Percentiles rank a stretch among this genome's conserved stretches.
These are phyloP conservation scores for Euphorbia schlechtendalii DNA, from an alignment of 441 rosid genomes.

Conservation along the genomic window DNA sequence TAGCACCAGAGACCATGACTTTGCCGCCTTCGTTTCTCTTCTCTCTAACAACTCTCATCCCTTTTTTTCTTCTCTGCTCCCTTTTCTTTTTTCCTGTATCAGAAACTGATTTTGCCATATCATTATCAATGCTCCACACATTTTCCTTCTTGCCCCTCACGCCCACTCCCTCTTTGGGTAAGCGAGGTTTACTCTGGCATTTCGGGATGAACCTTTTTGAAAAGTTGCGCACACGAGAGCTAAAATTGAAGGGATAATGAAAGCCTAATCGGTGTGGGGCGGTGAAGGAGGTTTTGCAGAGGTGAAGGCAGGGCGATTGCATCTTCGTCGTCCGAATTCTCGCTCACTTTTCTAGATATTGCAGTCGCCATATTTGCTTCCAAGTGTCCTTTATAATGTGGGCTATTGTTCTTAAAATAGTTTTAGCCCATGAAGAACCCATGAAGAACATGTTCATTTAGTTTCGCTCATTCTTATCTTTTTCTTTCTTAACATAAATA, in stretches of 20 bases:
- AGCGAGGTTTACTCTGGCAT: slow-evolving; percentile 23
- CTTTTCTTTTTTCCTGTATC: slow-evolving; percentile 27
- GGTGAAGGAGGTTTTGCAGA: slow-evolving; percentile 28
- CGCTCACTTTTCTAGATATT: too few species aligned
- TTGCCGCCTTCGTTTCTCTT: slow-evolving; percentile 29
- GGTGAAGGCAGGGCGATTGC: slow-evolving; percentile 36
- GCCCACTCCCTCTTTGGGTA: slow-evolving; percentile 24
- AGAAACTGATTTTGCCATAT: slow-evolving; percentile 29
- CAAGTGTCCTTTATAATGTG: too few species aligned
- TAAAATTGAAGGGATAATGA: slow-evolving; percentile 16
- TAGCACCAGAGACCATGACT: slow-evolving; percentile 53
- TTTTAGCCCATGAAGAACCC: too few species aligned
- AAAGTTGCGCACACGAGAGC: slow-evolving; percentile 6
- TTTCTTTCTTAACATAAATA: too few species aligned
- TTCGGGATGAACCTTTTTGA: slow-evolving; percentile 1
- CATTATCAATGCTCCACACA: slow-evolving; percentile 76
- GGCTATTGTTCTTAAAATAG: too few species aligned
- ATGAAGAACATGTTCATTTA: too few species aligned
- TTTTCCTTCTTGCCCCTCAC: slow-evolving; percentile 59
- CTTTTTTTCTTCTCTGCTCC: slow-evolving; percentile 37
- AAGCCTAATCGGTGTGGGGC: slow-evolving; percentile 22
- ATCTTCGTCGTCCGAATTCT: slow-evolving; percentile 21
- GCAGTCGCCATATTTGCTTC: too few species aligned
- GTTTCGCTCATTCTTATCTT: too few species aligned
- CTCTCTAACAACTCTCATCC: slow-evolving; percentile 37